phyloP scores from a whole-genome alignment of 495 filamentous ascomycete genomes.

The Penicillium egyptiacum region DNA sequence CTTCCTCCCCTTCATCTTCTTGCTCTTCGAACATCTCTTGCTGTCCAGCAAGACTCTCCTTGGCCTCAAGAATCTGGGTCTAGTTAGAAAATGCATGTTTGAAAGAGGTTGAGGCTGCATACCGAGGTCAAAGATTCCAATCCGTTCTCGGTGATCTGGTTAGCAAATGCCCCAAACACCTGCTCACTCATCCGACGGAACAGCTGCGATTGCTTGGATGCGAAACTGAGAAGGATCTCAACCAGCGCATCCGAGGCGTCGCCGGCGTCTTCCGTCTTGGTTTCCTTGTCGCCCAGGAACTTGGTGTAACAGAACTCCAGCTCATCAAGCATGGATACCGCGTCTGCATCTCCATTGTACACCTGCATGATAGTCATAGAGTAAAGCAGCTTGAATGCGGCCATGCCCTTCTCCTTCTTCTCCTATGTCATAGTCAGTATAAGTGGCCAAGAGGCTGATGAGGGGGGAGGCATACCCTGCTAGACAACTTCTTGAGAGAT shows the following conservation, averaged over 20 bases:
- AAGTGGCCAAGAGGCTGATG: not conserved
- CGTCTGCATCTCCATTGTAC: slow-evolving; percentile 86
- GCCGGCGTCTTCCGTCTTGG: slow-evolving; percentile 52
- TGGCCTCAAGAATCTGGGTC: slow-evolving; percentile 64
- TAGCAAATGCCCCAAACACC: slow-evolving; percentile 78
- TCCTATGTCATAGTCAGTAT: slow-evolving; percentile 24
- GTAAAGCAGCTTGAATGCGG: slow-evolving; percentile 77
- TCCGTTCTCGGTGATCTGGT: slow-evolving; percentile 65
- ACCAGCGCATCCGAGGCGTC: slow-evolving; percentile 74
- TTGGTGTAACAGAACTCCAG: slow-evolving; percentile 70
- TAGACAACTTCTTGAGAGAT: slow-evolving; percentile 66
- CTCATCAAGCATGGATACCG: slow-evolving; percentile 71
- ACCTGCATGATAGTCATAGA: slow-evolving; percentile 83
- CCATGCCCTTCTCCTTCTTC: slow-evolving; percentile 40
- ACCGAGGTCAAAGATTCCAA: slow-evolving; percentile 68
- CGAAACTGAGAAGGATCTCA: slow-evolving; percentile 83
- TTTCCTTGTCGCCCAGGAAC: slow-evolving; percentile 47
- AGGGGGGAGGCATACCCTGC: slow-evolving; percentile 42
- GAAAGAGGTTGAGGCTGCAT: slow-evolving; percentile 18
- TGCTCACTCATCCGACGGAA: slow-evolving; percentile 84
- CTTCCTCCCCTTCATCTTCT: slow-evolving; percentile 59
- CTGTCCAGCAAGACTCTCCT: slow-evolving; percentile 80
- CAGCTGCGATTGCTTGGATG: slow-evolving; percentile 80
- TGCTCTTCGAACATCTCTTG: slow-evolving; percentile 80
- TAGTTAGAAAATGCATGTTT: slow-evolving; percentile 3